Evolutionary conservation across 305 asterid genomes (phyloP).

Genomic region (Fraxinus floribunda): DNA sequence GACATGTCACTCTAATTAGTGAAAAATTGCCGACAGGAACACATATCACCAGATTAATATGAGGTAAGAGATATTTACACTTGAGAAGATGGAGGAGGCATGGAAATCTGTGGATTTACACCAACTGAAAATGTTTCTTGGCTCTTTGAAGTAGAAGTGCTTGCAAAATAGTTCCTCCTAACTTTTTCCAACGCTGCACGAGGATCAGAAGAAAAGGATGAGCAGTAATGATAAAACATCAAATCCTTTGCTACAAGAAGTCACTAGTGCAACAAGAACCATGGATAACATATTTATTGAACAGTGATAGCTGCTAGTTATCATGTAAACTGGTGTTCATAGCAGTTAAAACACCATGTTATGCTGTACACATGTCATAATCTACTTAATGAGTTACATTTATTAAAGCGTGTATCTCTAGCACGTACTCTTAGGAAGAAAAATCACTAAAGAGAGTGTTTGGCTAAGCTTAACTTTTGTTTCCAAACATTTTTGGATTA

Average conservation of each 20-base stretch:
- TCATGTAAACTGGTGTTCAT: neutral
- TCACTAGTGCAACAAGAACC: neutral
- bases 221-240: slow-evolving; percentile 11
- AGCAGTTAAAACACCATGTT: neutral
- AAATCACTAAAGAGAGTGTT: neutral
- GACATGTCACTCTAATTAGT: neutral
- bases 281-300: neutral
- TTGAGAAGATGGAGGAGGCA: slow-evolving; percentile 65
- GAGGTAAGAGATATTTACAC: slow-evolving; percentile 45
- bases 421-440: neutral
- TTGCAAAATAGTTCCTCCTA: slow-evolving; percentile 57
- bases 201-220: slow-evolving; percentile 18
- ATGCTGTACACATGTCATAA: neutral
- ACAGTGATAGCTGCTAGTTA: neutral
- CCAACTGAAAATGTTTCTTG: slow-evolving; percentile 81
- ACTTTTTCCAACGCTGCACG: slow-evolving; percentile 44
- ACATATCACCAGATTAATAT: neutral
- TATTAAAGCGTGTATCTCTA: neutral
- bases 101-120: slow-evolving; percentile 61
- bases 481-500: neutral
- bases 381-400: slow-evolving; percentile 1
- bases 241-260: neutral
- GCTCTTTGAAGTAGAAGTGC: slow-evolving; percentile 58
- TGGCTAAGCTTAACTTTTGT: neutral
- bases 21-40: neutral